Evolutionary conservation across 257 asterid genomes (phyloP), one percentile per base, ranked within the genome.

Genomic region (Marsdenia floribunda): DNA sequence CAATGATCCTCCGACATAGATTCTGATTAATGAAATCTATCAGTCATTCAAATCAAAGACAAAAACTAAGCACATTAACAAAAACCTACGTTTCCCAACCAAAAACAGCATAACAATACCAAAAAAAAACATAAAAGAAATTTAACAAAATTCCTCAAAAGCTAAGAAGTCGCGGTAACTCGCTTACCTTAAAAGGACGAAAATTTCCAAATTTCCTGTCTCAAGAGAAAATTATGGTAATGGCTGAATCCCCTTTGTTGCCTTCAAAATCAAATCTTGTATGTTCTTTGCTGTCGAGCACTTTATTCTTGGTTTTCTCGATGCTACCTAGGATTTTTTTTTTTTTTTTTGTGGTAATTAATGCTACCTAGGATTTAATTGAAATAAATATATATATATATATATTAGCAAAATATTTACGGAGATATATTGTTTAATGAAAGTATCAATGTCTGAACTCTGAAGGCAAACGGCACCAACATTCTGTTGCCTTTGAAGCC

Each of bases 251-350:
- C 35, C 12, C 68, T 40, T 29, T 1, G n/a, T 33, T 14, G 68
- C 44, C 68, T 61, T 61, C 42, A 61, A 61, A 61, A 29, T 61
- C 68, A 61, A 61, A 29, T 61, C 68, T 33, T 33, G 68, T 33
- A 2, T 33, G 42, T 33, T 61, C 21, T 61, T 21, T 29, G 68
- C 44, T 61, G 40, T 26, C 67, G 10, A 60, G 67, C 40, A 60
- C 67, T 60, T 12, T 60, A 26, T 26, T 55, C 3, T 21, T 55
- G 14, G 61, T 58, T 9, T 22, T 4, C 12, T 61, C 68, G 68
- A 29, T 61, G 44, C n/a, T 61, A 29, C 35, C 68, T 26, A 61
- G 68, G 42, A n/a, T n/a, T n/a, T n/a, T n/a, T n/a, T n/a, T n/a
- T n/a, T n/a, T n/a, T n/a, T n/a, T n/a, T n/a, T n/a, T n/a, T n/a